Conservation (phyloP, 345 rosid species). For the Corchorus olitorius region DNA sequence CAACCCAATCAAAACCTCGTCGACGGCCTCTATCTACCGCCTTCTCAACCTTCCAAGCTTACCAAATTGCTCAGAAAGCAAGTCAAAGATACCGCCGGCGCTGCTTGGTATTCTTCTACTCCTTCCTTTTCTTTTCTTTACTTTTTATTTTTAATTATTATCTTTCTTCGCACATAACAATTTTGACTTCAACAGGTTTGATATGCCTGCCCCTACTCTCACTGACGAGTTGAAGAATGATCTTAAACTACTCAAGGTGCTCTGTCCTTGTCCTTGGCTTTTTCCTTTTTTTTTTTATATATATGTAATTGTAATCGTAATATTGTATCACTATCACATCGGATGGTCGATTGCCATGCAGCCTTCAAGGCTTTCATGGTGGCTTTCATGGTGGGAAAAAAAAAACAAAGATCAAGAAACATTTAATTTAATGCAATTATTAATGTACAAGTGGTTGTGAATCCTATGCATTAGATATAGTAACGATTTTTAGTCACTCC, state of each 20-base stretch:
- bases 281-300: background rate
- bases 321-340: background rate
- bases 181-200: slow-evolving; percentile 58
- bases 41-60: slow-evolving; percentile 65
- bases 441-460: too few species aligned
- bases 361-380: too few species aligned
- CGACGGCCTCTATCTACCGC: slow-evolving; percentile 82
- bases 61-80: slow-evolving; percentile 70
- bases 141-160: background rate
- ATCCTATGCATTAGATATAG: too few species aligned
- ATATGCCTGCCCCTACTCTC: slow-evolving; percentile 86
- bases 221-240: slow-evolving; percentile 89
- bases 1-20: slow-evolving; percentile 58
- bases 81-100: slow-evolving; percentile 70
- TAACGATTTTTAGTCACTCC: too few species aligned
- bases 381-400: too few species aligned
- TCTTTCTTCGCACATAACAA: slow-evolving; percentile 1
- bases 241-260: slow-evolving; percentile 89
- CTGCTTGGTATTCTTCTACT: slow-evolving; percentile 49
- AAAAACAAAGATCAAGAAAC: too few species aligned
- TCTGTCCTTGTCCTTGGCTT: background rate
- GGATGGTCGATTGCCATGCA: background rate
- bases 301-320: background rate
- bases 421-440: too few species aligned
- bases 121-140: background rate